These are phyloP conservation scores for Tulasnella sp. DNA, from an alignment of 768 basidiomycete species.

Conservation along the genomic window DNA sequence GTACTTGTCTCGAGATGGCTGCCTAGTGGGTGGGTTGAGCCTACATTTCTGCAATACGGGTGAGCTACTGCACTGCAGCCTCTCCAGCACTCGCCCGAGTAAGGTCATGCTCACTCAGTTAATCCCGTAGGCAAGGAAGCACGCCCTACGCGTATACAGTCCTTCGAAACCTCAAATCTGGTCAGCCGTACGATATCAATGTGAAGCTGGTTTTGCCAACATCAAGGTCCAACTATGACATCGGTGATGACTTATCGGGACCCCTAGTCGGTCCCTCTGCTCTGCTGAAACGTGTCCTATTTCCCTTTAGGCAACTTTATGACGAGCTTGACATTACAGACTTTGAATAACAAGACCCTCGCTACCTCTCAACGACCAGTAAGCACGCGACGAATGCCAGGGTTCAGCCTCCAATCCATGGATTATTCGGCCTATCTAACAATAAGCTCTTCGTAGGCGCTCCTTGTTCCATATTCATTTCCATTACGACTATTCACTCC, in stretches of 20 bases:
- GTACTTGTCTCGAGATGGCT: conserved; percentile 64
- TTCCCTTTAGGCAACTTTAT: conserved; percentile 56
- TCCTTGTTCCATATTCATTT: conserved; percentile 43
- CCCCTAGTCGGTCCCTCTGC: background rate
- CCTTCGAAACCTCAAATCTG: conserved; percentile 33
- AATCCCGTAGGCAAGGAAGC: conserved; percentile 44
- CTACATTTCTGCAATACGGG: conserved; percentile 74
- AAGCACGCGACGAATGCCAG: conserved; percentile 25
- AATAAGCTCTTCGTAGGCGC: conserved; percentile 31
- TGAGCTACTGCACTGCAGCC: conserved; percentile 28
- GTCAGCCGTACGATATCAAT: conserved; percentile 67
- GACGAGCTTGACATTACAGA: conserved; percentile 51
- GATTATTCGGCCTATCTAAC: background rate
- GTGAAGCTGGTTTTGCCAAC: conserved; percentile 56
- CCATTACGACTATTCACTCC: conserved; percentile 28
- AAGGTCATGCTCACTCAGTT: conserved; percentile 1
- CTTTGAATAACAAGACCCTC: conserved; percentile 54
- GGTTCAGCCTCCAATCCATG: no score
- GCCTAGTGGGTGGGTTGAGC: conserved; percentile 58
- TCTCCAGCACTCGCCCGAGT: background rate
- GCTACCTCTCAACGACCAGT: conserved; percentile 54
- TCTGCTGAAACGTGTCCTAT: background rate
- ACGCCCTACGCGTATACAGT: conserved; percentile 53
- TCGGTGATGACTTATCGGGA: conserved; percentile 31
- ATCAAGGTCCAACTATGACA: conserved; percentile 52